Conservation (phyloP, 2,329 filamentous ascomycete genomes). For the Xylariaceae sp. region DNA sequence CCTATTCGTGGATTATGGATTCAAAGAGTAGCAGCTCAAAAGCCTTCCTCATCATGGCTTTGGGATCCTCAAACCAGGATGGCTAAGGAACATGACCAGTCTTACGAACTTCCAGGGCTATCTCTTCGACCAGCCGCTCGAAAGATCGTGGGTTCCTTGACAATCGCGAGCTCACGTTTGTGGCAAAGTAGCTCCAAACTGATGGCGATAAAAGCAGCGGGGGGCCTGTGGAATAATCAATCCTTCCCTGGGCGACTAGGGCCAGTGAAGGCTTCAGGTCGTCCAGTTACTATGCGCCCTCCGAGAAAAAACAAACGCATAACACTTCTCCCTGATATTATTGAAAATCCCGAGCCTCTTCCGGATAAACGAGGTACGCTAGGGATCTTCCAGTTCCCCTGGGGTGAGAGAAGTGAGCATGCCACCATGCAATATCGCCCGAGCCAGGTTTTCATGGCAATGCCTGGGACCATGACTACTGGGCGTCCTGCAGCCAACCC, state of each 20-base stretch:
- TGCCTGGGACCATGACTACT: slow-evolving; percentile 60
- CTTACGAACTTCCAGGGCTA: slow-evolving; percentile 40
- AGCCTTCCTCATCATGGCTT: slow-evolving; percentile 27
- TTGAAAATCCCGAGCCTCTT: slow-evolving; percentile 67
- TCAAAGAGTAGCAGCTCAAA: slow-evolving; percentile 18
- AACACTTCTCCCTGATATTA: slow-evolving; percentile 67
- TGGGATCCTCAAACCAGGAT: slow-evolving; percentile 30
- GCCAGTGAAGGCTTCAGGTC: slow-evolving; percentile 38
- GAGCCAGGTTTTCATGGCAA: slow-evolving; percentile 50
- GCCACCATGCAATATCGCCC: slow-evolving; percentile 52
- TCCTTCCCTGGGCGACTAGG: slow-evolving; percentile 21
- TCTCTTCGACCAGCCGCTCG: slow-evolving; percentile 46
- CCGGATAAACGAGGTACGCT: slow-evolving; percentile 64
- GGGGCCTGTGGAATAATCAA: slow-evolving; percentile 38
- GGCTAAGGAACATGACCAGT: not conserved
- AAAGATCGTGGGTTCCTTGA: slow-evolving; percentile 44
- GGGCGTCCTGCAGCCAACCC: slow-evolving; percentile 44
- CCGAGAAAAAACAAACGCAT: slow-evolving; percentile 62
- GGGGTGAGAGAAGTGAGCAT: slow-evolving; percentile 68
- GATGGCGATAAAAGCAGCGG: not conserved
- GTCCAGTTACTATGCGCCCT: slow-evolving; percentile 59
- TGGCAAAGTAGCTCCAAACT: slow-evolving; percentile 45
- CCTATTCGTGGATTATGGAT: slow-evolving; percentile 34
- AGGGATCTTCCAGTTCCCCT: slow-evolving; percentile 71
- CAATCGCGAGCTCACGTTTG: slow-evolving; percentile 47